These are phyloP conservation scores for Ambrosia trifida DNA, from an alignment of 129 eudicot species.

Conservation along the genomic window DNA sequence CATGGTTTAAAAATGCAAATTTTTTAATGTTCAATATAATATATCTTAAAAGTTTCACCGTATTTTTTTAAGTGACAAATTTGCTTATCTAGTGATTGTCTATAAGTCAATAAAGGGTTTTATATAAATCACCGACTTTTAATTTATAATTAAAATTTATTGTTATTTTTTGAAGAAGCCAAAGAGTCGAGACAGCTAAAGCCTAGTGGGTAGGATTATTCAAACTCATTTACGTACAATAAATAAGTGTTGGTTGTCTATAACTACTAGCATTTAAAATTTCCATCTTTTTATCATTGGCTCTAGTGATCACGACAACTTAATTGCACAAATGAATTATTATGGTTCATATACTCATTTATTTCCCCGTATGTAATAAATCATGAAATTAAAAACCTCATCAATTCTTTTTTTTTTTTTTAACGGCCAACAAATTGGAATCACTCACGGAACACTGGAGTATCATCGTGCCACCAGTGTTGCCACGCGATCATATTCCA, in stretches of 20 bases:
- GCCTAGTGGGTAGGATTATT: neutral
- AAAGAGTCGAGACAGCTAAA: conserved; percentile 20
- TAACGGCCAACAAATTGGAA: too few relatives aligned
- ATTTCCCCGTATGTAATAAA: neutral
- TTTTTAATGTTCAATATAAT: too few relatives aligned
- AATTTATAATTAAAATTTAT: neutral
- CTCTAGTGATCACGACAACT: conserved; percentile 16
- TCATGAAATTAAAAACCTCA: neutral
- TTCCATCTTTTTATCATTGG: neutral
- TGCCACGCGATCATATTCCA: too few relatives aligned
- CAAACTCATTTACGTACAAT: conserved; percentile 9
- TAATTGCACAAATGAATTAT: conserved; percentile 4
- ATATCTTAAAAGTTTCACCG: too few relatives aligned
- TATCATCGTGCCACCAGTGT: too few relatives aligned
- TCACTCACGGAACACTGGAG: too few relatives aligned
- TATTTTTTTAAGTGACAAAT: too few relatives aligned
- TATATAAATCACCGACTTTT: neutral
- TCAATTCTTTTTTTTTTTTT: too few relatives aligned
- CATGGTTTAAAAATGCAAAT: too few relatives aligned
- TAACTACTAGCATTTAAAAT: conserved; percentile 2
- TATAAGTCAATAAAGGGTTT: too few relatives aligned
- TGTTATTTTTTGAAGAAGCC: neutral
- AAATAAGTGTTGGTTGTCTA: conserved; percentile 17
- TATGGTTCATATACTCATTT: neutral
- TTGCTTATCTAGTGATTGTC: too few relatives aligned